These are phyloP conservation scores for Silene conica DNA, from an alignment of 148 eudicot genomes.

Conservation along the genomic window DNA sequence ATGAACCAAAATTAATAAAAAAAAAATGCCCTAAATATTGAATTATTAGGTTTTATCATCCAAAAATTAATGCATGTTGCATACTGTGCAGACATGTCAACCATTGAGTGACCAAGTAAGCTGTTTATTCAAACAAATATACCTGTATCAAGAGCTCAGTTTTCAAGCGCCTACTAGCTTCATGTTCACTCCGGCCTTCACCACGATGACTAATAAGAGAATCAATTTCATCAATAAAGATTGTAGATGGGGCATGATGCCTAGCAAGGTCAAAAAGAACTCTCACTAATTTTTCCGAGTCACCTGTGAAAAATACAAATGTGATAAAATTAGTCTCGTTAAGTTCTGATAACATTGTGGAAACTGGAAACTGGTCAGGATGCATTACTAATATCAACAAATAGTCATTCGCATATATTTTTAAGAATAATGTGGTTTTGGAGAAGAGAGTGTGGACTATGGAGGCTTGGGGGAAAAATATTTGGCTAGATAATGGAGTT, in stretches of 20 bases:
- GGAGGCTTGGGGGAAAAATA: neutral
- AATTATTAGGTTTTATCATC: neutral
- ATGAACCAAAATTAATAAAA: too few species aligned
- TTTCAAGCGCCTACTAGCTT: conserved; percentile 95
- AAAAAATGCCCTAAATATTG: too few species aligned
- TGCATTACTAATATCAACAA: too few species aligned
- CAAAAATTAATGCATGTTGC: neutral
- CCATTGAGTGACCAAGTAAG: conserved; percentile 8
- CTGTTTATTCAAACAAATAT: conserved; percentile 7
- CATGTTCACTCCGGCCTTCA: conserved; percentile 97
- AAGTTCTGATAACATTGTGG: neutral
- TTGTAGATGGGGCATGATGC: conserved; percentile 98
- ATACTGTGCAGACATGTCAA: neutral
- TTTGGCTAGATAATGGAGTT: neutral
- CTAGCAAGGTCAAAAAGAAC: conserved; percentile 98
- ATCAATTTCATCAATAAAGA: conserved; percentile 97
- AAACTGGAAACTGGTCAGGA: neutral
- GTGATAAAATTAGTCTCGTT: neutral
- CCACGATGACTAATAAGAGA: conserved; percentile 97
- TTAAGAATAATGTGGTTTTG: neutral
- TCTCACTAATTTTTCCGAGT: conserved; percentile 87
- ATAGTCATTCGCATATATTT: neutral
- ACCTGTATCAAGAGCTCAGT: conserved; percentile 98
- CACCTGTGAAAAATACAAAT: conserved; percentile 47
- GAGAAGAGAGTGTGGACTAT: neutral